Base-by-base conservation (phyloP, 768 basidiomycete genomes). In the Serendipita sp. region DNA sequence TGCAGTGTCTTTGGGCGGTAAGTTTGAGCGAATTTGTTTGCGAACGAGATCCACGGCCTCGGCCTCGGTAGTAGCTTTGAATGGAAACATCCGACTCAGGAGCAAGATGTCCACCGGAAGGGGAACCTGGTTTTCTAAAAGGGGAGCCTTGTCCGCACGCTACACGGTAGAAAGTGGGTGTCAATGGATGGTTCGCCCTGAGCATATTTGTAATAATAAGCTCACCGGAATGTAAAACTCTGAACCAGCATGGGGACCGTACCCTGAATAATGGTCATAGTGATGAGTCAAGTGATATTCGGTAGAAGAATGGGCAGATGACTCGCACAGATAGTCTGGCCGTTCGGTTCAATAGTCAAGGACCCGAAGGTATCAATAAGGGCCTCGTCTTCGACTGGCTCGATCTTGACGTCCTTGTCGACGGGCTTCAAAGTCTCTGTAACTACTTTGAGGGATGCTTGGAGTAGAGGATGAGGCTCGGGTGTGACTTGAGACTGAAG, bases 161-260 rank as follows among this genome's bases (percentile, higher is more conserved):
- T 51, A n/a, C 8, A 32, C 8, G 30, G 5, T n/a, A n/a, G n/a
- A 51, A 8, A n/a, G 38, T 41, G 38, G n/a, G 48, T 51, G 48
- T 7, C 18, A 7, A 51, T 51, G 7, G n/a, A 51, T 51, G 8
- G 30, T 24, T 24, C 24, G 48, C 8, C 38, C 38, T 41, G 38
- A 41, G 38, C 38, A 41, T 7, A 51, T 18, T 32, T 51, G 48
- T 51, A 7, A 51, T 46, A 24, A 24, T 53, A 7, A 7, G 35
- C 56, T 60, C 34, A 60, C 56, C 24, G 56, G 56, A 37, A 60
- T 60, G 56, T 28, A 60, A 35, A 60, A 60, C 56, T 60, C 56
- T 24, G 56, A 60, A 30, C 56, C 56, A n/a, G 56, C 56, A 60
- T 60, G 56, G 16, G 56, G 56, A 4, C 56, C 56, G 32, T 60